Evolutionary conservation across 768 basidiomycete genomes (phyloP).

Genomic region (Exsudoporus frostii): DNA sequence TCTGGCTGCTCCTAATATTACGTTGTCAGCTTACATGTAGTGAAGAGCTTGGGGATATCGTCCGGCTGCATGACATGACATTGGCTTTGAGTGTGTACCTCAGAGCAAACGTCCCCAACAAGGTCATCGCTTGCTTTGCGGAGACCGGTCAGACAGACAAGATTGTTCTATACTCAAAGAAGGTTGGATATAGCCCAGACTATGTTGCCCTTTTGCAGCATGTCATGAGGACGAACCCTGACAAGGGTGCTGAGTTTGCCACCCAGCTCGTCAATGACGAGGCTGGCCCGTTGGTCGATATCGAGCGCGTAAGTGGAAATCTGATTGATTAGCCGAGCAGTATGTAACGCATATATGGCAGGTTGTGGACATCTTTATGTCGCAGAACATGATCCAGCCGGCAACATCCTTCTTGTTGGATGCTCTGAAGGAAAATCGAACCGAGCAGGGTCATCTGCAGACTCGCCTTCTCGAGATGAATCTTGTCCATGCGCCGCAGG

Average conservation of each 20-base stretch:
- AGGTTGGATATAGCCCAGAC: slow-evolving; percentile 91
- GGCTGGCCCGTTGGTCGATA: slow-evolving; percentile 84
- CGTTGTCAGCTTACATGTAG: slow-evolving; percentile 83
- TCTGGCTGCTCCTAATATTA: slow-evolving; percentile 9
- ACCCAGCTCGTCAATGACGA: slow-evolving; percentile 92
- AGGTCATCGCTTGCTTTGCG: slow-evolving; percentile 98
- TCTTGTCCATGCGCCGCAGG: slow-evolving; percentile 94
- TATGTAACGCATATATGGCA: slow-evolving; percentile 24
- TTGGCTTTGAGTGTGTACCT: slow-evolving; percentile 97
- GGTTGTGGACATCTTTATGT: slow-evolving; percentile 99
- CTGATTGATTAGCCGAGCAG: not conserved
- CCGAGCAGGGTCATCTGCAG: slow-evolving; percentile 94
- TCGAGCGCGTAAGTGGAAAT: slow-evolving; percentile 68
- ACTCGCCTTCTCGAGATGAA: slow-evolving; percentile 98
- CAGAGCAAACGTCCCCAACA: slow-evolving; percentile 96
- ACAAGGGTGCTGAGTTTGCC: slow-evolving; percentile 99
- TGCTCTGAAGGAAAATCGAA: slow-evolving; percentile 96
- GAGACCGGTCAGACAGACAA: slow-evolving; percentile 99
- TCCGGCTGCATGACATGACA: slow-evolving; percentile 92
- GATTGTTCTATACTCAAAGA: slow-evolving; percentile 96
- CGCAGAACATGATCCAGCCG: slow-evolving; percentile 98
- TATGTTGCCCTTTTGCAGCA: slow-evolving; percentile 92
- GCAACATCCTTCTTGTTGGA: slow-evolving; percentile 97
- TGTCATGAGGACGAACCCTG: slow-evolving; percentile 92
- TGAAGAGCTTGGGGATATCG: slow-evolving; percentile 97